Evolutionary conservation across 345 rosid genomes (phyloP).

Genomic region (Trapa bicornis): DNA sequence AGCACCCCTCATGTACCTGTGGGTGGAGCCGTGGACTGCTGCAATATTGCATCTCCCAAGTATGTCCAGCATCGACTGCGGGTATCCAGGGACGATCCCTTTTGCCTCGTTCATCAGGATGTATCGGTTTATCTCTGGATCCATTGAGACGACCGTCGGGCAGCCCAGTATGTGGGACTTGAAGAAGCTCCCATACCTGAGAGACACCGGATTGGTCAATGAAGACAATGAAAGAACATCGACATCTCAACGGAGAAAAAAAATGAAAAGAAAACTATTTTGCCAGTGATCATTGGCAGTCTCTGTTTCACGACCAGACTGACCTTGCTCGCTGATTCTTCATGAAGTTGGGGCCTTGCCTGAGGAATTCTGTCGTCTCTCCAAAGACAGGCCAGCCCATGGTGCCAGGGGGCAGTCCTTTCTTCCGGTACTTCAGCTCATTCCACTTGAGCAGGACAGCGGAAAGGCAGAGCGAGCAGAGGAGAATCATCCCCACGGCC

Average conservation of each 20-base stretch:
- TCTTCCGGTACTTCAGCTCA: no score
- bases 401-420: no score
- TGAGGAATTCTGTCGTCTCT: constrained; percentile 29
- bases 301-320: background rate
- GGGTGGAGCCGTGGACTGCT: constrained; percentile 67
- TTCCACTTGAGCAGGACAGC: no score
- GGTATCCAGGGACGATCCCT: constrained; percentile 87
- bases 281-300: no score
- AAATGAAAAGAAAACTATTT: background rate
- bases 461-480: no score
- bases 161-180: constrained; percentile 78
- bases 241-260: background rate
- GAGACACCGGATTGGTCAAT: background rate
- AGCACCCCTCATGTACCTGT: constrained; percentile 58
- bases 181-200: constrained; percentile 66
- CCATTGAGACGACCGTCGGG: constrained; percentile 68
- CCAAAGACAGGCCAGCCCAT: no score
- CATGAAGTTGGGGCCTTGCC: constrained; percentile 72
- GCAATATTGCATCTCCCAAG: constrained; percentile 66
- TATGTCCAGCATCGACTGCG: constrained; percentile 73
- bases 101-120: constrained; percentile 67
- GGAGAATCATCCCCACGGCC: no score
- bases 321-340: constrained; percentile 56
- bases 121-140: constrained; percentile 67
- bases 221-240: background rate